phyloP scores from a whole-genome alignment of 805 yeast genomes.

The Myxozyma udenii region DNA sequence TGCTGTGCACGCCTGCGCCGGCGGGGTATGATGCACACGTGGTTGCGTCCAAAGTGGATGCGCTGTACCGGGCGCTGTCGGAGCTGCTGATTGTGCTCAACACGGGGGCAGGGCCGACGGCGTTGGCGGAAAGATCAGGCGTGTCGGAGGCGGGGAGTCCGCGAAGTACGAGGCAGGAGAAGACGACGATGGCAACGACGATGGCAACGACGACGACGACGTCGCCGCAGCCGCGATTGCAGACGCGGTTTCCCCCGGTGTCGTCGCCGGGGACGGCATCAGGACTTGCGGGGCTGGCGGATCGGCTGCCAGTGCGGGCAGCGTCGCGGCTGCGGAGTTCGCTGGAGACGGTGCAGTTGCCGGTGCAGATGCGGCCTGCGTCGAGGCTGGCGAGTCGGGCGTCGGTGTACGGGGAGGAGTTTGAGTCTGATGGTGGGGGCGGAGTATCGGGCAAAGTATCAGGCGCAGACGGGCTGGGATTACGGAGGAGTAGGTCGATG shows the following conservation, averaged over 20 bases:
- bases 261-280: no score
- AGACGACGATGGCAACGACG: not conserved
- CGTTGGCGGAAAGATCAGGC: no score
- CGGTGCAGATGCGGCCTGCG: slow-evolving; percentile 15
- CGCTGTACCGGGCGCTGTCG: slow-evolving; percentile 13
- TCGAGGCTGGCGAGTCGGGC: slow-evolving; percentile 16
- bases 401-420: not conserved
- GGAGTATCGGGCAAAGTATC: no score
- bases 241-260: no score
- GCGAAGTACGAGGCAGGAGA: not conserved
- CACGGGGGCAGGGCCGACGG: not conserved
- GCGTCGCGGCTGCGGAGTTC: slow-evolving; percentile 24
- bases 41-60: slow-evolving; percentile 15
- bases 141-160: no score
- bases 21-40: not conserved
- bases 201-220: no score
- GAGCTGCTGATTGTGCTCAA: slow-evolving; percentile 10
- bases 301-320: slow-evolving; percentile 21
- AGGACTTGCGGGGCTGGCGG: slow-evolving; percentile 6
- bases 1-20: not conserved
- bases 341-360: slow-evolving; percentile 20
- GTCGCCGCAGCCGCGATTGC: no score
- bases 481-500: no score
- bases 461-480: no score
- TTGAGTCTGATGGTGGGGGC: not conserved